Conservation (phyloP, 139 green algal genomes). For the Zygnema circumcarinatum region DNA sequence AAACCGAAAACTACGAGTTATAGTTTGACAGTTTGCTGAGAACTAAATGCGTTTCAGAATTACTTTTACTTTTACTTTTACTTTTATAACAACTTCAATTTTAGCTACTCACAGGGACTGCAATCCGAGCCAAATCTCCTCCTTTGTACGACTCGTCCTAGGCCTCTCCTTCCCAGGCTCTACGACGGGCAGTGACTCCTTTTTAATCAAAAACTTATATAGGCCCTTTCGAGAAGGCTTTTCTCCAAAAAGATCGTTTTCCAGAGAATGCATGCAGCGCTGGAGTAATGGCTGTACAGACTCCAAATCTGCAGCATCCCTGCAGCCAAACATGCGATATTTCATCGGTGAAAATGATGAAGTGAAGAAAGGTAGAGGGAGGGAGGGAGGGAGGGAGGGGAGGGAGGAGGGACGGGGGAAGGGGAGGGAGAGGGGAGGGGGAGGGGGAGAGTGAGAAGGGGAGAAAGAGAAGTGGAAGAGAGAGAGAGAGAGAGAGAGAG, state of each 20-base stretch:
- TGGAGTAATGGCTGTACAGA: slow-evolving; percentile 21
- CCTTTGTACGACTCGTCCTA: slow-evolving; percentile 28
- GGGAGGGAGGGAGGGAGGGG: neutral
- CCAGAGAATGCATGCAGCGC: slow-evolving; percentile 23
- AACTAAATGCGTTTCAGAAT: too few relatives aligned
- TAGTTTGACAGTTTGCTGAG: too few relatives aligned
- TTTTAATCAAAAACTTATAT: neutral
- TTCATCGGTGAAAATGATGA: neutral
- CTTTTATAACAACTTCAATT: too few relatives aligned
- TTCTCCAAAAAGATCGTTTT: slow-evolving; percentile 36
- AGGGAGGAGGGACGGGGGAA: neutral
- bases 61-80: too few relatives aligned
- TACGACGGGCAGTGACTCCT: neutral
- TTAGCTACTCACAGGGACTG: slow-evolving; percentile 37
- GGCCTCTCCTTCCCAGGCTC: neutral
- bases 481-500: too few relatives aligned
- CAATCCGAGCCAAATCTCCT: slow-evolving; percentile 41
- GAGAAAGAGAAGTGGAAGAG: too few relatives aligned
- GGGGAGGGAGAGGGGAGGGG: too few relatives aligned
- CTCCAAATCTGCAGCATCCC: slow-evolving; percentile 26
- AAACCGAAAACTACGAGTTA: too few relatives aligned
- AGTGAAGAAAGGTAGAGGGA: neutral
- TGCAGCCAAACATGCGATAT: too few relatives aligned
- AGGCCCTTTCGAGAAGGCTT: neutral
- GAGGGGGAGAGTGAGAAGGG: too few relatives aligned